Evolutionary conservation across 257 asterid genomes (phyloP).

Genomic region (Forsythia viridissima): DNA sequence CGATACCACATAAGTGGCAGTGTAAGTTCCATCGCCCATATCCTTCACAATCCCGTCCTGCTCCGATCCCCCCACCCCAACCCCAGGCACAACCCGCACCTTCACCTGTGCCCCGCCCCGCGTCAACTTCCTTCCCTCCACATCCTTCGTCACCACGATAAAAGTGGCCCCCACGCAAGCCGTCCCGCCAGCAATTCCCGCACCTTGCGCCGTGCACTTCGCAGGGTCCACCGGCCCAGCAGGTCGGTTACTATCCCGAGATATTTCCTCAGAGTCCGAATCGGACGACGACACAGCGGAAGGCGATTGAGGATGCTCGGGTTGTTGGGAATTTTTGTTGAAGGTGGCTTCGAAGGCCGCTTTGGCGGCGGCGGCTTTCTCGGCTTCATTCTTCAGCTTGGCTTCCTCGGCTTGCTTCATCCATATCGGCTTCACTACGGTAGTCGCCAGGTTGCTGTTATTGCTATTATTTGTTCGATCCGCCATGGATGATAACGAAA

Average conservation of each 20-base stretch:
- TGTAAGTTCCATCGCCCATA: slow-evolving; percentile 83
- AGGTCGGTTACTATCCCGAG: slow-evolving; percentile 42
- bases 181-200: slow-evolving; percentile 92
- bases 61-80: slow-evolving; percentile 85
- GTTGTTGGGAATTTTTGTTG: slow-evolving; percentile 40
- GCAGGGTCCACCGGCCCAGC: slow-evolving; percentile 89
- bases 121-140: slow-evolving; percentile 69
- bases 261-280: slow-evolving; percentile 61
- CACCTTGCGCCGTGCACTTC: slow-evolving; percentile 93
- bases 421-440: slow-evolving; percentile 81
- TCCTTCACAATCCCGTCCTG: slow-evolving; percentile 93
- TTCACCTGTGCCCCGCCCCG: slow-evolving; percentile 83
- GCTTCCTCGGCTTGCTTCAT: slow-evolving; percentile 98
- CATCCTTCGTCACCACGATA: slow-evolving; percentile 74
- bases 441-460: slow-evolving; percentile 27
- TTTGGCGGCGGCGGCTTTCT: slow-evolving; percentile 94
- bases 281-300: slow-evolving; percentile 33
- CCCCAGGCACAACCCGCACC: slow-evolving; percentile 78
- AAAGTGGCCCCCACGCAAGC: slow-evolving; percentile 83
- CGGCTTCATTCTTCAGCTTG: slow-evolving; percentile 89
- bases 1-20: slow-evolving; percentile 83
- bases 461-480: slow-evolving; percentile 53
- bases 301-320: slow-evolving; percentile 39
- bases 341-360: slow-evolving; percentile 99
- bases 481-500: slow-evolving; percentile 48